Evolutionary conservation across 2,329 filamentous ascomycete genomes (phyloP).

Genomic region (Rhynchosporium graminicola): DNA sequence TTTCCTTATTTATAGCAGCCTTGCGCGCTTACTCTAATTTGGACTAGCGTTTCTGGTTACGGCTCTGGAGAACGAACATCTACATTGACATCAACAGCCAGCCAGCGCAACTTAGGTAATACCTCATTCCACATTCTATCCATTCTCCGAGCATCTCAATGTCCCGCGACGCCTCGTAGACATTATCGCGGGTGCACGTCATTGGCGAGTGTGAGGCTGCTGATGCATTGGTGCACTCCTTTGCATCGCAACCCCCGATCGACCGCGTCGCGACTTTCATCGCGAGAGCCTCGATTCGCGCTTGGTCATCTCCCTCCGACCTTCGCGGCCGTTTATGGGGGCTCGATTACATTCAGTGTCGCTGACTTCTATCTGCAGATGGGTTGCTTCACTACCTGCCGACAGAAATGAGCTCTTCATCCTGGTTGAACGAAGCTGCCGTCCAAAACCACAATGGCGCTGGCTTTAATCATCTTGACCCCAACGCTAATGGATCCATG

Average conservation of each 20-base stretch:
- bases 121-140: slow-evolving; percentile 34
- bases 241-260: slow-evolving; percentile 28
- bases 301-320: slow-evolving; percentile 31
- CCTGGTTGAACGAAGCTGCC: slow-evolving; percentile 69
- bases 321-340: slow-evolving; percentile 32
- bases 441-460: slow-evolving; percentile 71
- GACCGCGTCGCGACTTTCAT: slow-evolving; percentile 39
- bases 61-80: slow-evolving; percentile 13
- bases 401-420: slow-evolving; percentile 61
- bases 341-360: slow-evolving; percentile 27
- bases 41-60: slow-evolving; percentile 2
- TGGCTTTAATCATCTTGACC: slow-evolving; percentile 66
- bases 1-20: slow-evolving; percentile 5
- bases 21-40: slow-evolving; percentile 9
- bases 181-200: slow-evolving; percentile 25
- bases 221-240: slow-evolving; percentile 29
- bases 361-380: slow-evolving; percentile 40
- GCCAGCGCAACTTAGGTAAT: slow-evolving; percentile 40
- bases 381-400: slow-evolving; percentile 43
- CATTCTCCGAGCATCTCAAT: slow-evolving; percentile 29
- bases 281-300: slow-evolving; percentile 35
- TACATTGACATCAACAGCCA: slow-evolving; percentile 26
- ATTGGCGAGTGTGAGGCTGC: slow-evolving; percentile 26
- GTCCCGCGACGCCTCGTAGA: slow-evolving; percentile 37
- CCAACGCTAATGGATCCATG: slow-evolving; percentile 57